Percentiles rank a stretch among this genome's conserved stretches.
phyloP scores from a whole-genome alignment of 345 rosid species.

The Moringa oleifera region DNA sequence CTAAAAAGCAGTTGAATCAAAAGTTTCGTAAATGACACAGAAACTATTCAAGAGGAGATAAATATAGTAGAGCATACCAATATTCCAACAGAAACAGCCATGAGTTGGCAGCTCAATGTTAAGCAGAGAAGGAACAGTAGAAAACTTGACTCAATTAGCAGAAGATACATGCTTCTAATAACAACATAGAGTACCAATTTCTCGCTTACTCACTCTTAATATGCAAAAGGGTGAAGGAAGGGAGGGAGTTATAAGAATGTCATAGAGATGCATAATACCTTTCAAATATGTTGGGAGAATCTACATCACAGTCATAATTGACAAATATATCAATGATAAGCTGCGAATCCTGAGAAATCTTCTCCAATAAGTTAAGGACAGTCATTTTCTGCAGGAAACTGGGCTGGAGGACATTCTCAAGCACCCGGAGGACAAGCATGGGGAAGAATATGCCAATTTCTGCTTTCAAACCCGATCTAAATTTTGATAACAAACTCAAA shows the following conservation, averaged over 20 bases:
- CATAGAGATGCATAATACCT: conserved; percentile 44
- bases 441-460: conserved; percentile 96
- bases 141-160: too few relatives aligned
- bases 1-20: neutral
- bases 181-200: too few relatives aligned
- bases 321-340: conserved; percentile 84
- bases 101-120: too few relatives aligned
- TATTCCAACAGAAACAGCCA: neutral
- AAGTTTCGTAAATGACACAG: too few relatives aligned
- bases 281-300: conserved; percentile 90
- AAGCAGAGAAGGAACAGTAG: too few relatives aligned
- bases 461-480: conserved; percentile 75
- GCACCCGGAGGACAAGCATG: conserved; percentile 90
- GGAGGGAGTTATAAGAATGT: neutral
- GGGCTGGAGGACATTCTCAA: conserved; percentile 96
- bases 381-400: conserved; percentile 97
- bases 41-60: neutral
- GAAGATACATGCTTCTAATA: too few relatives aligned
- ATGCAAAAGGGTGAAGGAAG: too few relatives aligned
- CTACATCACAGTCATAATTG: conserved; percentile 94
- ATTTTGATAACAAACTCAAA: conserved; percentile 65
- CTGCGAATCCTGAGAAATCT: conserved; percentile 71
- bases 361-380: conserved; percentile 77
- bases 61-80: neutral
- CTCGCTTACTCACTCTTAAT: neutral